Evolutionary conservation across 805 yeast genomes (phyloP).

Genomic region (Nakazawaea ernobii): DNA sequence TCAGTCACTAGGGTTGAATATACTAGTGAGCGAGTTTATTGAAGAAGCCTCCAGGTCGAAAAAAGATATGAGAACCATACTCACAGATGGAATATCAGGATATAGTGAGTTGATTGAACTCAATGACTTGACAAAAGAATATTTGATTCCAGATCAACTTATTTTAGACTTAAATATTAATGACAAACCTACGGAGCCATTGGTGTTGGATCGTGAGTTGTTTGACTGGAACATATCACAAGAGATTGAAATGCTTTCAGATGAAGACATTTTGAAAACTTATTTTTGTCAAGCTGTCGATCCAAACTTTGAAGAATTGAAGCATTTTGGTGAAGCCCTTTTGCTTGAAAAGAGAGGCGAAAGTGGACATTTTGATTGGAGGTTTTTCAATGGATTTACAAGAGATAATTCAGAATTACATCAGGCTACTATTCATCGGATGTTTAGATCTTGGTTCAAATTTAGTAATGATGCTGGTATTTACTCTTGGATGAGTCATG

Average conservation of each 20-base stretch:
- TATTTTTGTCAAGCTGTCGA: not conserved
- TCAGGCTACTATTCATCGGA: conserved; percentile 25
- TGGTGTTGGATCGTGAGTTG: not conserved
- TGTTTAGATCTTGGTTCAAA: conserved; percentile 30
- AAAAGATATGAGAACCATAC: not conserved
- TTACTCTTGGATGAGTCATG: conserved; percentile 20
- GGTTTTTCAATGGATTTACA: conserved; percentile 23
- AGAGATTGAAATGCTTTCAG: not conserved
- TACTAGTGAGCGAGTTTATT: not conserved
- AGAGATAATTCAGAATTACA: conserved; percentile 28
- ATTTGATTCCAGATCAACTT: not conserved
- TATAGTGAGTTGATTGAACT: not conserved
- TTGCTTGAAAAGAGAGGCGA: conserved; percentile 21
- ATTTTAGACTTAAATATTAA: not conserved
- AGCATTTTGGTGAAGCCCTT: conserved; percentile 38
- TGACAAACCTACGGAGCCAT: not conserved
- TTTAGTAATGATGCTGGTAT: conserved; percentile 29
- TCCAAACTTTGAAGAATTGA: conserved; percentile 10
- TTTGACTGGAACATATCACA: not conserved
- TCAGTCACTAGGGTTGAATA: not conserved
- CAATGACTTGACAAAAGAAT: not conserved
- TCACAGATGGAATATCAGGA: not conserved
- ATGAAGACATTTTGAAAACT: not conserved
- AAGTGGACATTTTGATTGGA: conserved; percentile 34
- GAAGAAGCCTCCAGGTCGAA: not conserved